A percentile compares a stretch with the other conserved stretches of the same genome.
These are phyloP conservation scores for Corymbia maculata DNA, from an alignment of 345 rosid genomes.

Conservation along the genomic window DNA sequence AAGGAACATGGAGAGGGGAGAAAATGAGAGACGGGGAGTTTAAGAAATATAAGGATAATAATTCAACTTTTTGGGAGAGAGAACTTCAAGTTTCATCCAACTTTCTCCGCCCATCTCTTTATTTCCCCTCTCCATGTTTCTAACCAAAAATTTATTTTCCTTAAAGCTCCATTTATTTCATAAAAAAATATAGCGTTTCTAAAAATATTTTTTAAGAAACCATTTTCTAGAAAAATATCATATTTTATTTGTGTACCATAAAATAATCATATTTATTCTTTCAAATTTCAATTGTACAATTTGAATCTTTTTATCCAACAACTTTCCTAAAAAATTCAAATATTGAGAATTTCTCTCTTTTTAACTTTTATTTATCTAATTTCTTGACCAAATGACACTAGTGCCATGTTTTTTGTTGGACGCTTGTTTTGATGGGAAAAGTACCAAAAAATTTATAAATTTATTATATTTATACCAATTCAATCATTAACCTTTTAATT, in stretches of 20 bases:
- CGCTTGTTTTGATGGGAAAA: background rate
- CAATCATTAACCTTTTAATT: too few species aligned
- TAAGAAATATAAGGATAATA: background rate
- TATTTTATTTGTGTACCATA: background rate
- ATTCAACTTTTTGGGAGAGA: too few species aligned
- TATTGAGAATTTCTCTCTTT: background rate
- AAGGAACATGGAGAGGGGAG: background rate
- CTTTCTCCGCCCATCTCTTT: too few species aligned
- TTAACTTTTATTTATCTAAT: background rate
- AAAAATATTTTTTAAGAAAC: too few species aligned
- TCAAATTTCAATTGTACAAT: background rate
- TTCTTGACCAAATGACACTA: background rate
- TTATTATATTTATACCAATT: too few species aligned
- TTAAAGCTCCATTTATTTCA: background rate
- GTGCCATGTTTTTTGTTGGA: background rate
- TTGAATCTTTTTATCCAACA: background rate
- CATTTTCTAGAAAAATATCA: too few species aligned
- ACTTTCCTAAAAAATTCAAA: background rate
- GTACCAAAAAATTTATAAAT: too few species aligned
- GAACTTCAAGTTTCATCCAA: too few species aligned
- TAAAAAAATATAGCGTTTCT: too few species aligned
- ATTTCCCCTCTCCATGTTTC: too few species aligned
- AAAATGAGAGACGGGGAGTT: too few species aligned
- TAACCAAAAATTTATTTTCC: too few species aligned
- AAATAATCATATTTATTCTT: background rate